Conservation (phyloP, 345 rosid genomes). For the Aegle marmelos region DNA sequence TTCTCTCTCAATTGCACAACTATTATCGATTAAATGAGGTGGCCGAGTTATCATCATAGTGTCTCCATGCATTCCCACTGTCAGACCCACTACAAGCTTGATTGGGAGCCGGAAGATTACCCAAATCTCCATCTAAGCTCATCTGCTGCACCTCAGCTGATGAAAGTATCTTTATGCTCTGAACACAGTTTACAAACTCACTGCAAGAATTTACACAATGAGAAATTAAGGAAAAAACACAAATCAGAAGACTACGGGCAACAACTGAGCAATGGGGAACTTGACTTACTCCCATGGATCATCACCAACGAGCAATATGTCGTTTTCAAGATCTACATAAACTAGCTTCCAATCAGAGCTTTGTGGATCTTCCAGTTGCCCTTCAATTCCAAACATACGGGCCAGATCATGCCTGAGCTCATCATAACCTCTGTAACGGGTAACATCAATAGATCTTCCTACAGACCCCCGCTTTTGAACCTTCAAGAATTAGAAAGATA, state of each 20-base stretch:
- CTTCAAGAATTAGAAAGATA: slow-evolving; percentile 32
- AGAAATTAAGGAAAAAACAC: not conserved
- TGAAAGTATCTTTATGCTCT: slow-evolving; percentile 87
- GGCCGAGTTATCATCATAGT: slow-evolving; percentile 74
- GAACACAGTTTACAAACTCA: slow-evolving; percentile 88
- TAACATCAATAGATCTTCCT: slow-evolving; percentile 93
- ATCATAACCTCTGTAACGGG: slow-evolving; percentile 74
- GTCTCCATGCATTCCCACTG: slow-evolving; percentile 89
- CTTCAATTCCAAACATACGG: slow-evolving; percentile 96
- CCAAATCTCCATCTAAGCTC: slow-evolving; percentile 93
- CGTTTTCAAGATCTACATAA: slow-evolving; percentile 89
- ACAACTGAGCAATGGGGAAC: not conserved
- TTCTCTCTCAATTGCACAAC: not conserved
- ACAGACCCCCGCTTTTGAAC: slow-evolving; percentile 97
- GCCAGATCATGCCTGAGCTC: slow-evolving; percentile 87
- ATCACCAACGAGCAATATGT: slow-evolving; percentile 91
- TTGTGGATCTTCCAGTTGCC: slow-evolving; percentile 89
- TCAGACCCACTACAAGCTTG: slow-evolving; percentile 88
- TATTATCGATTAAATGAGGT: slow-evolving; percentile 75
- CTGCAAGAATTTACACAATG: slow-evolving; percentile 42
- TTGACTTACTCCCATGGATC: slow-evolving; percentile 98
- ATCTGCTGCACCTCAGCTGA: slow-evolving; percentile 91
- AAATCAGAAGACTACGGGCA: not conserved
- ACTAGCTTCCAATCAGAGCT: slow-evolving; percentile 94
- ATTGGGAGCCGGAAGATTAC: slow-evolving; percentile 58